Conservation (phyloP, 495 filamentous ascomycete genomes). For the Annulohypoxylon maeteangense region DNA sequence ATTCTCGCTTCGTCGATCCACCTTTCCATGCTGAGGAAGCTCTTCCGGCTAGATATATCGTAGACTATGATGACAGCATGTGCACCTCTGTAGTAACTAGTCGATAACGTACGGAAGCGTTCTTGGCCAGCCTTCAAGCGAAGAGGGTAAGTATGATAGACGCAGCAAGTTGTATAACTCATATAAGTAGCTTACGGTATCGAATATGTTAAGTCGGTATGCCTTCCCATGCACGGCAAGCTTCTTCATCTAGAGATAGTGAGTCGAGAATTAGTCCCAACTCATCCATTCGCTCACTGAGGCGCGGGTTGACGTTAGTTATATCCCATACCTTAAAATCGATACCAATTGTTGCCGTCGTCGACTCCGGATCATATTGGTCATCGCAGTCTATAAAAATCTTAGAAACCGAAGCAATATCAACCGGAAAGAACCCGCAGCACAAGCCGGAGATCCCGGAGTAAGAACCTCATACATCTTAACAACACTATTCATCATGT, state of each 20-base stretch:
- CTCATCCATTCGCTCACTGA: background rate
- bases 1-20: slow-evolving; percentile 69
- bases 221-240: slow-evolving; percentile 62
- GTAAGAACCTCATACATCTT: slow-evolving; percentile 53
- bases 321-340: slow-evolving; percentile 63
- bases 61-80: slow-evolving; percentile 70
- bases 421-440: background rate
- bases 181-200: slow-evolving; percentile 58
- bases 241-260: slow-evolving; percentile 53
- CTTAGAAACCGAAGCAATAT: slow-evolving; percentile 5
- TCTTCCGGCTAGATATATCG: slow-evolving; percentile 65
- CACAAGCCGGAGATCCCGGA: background rate
- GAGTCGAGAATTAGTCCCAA: background rate
- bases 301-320: background rate
- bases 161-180: background rate
- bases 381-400: slow-evolving; percentile 63
- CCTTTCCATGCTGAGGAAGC: slow-evolving; percentile 65
- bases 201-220: slow-evolving; percentile 67
- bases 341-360: slow-evolving; percentile 69
- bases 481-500: slow-evolving; percentile 41
- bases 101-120: slow-evolving; percentile 69
- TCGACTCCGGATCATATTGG: slow-evolving; percentile 67
- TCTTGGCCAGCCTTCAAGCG: slow-evolving; percentile 61
- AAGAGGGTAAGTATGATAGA: background rate
- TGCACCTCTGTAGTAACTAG: slow-evolving; percentile 69